Percentiles rank a stretch among this genome's conserved stretches.
Evolutionary conservation across 345 rosid genomes (phyloP).

Genomic region (Capsella bursapastoris): DNA sequence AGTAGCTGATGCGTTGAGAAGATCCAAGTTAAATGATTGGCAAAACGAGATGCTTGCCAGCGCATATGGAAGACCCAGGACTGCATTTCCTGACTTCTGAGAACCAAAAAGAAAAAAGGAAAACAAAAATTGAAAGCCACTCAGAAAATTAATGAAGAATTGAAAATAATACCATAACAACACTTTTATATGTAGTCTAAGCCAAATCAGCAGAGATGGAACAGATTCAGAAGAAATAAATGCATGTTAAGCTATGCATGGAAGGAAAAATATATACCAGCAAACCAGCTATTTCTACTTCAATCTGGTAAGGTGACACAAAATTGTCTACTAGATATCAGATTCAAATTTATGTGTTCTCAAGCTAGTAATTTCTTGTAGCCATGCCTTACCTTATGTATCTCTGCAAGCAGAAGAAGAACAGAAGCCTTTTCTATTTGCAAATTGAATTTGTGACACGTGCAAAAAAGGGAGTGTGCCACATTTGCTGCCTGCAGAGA

Average conservation of each 20-base stretch:
- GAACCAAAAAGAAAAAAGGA: constrained; percentile 5
- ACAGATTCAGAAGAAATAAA: constrained; percentile 12
- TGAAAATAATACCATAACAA: background rate
- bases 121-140: background rate
- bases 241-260: constrained; percentile 15
- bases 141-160: constrained; percentile 1
- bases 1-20: constrained; percentile 92
- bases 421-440: constrained; percentile 87
- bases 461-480: constrained; percentile 85
- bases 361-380: background rate
- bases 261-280: background rate
- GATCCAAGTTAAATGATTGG: constrained; percentile 94
- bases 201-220: constrained; percentile 16
- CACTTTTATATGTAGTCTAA: background rate
- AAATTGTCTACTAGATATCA: constrained; percentile 18
- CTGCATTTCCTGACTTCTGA: constrained; percentile 97
- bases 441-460: constrained; percentile 89
- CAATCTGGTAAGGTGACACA: background rate
- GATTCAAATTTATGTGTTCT: constrained; percentile 12
- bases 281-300: background rate
- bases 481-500: constrained; percentile 82
- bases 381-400: constrained; percentile 75
- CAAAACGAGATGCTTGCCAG: constrained; percentile 95
- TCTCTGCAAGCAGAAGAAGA: constrained; percentile 95
- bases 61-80: constrained; percentile 91